A percentile compares a stretch with the other conserved stretches of the same genome.
Evolutionary conservation across 169 alveolate species (phyloP).

Genomic region (Plasmodium vinckei): DNA sequence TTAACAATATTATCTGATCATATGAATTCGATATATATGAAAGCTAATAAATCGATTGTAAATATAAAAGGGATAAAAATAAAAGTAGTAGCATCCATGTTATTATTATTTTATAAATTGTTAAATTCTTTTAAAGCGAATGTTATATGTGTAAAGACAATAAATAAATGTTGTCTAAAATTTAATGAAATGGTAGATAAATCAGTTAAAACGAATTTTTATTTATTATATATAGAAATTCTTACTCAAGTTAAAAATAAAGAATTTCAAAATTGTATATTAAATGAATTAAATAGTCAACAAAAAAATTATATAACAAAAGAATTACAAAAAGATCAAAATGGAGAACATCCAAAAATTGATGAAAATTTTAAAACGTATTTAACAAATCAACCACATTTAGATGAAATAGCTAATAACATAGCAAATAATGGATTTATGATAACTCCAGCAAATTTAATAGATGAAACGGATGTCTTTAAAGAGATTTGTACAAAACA

Average conservation of each 20-base stretch:
- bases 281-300: constrained; percentile 42
- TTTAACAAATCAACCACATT: constrained; percentile 2
- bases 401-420: background rate
- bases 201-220: constrained; percentile 59
- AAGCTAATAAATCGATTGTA: constrained; percentile 37
- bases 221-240: constrained; percentile 59
- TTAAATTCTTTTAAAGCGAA: constrained; percentile 18
- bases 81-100: constrained; percentile 32
- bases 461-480: constrained; percentile 65
- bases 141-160: constrained; percentile 65
- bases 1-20: constrained; percentile 38
- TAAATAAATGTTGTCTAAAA: constrained; percentile 53
- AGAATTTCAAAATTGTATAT: constrained; percentile 58
- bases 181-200: constrained; percentile 72
- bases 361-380: background rate
- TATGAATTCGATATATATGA: constrained; percentile 24
- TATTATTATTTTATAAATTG: constrained; percentile 36
- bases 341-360: background rate
- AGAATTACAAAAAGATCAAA: constrained; percentile 68
- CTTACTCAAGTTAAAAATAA: constrained; percentile 14
- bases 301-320: constrained; percentile 62
- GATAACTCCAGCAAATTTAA: background rate
- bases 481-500: constrained; percentile 71
- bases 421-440: background rate
- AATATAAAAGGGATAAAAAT: constrained; percentile 71